Evolutionary conservation across 306 rosid species (phyloP).

Genomic region (Citrullus colocynthis): DNA sequence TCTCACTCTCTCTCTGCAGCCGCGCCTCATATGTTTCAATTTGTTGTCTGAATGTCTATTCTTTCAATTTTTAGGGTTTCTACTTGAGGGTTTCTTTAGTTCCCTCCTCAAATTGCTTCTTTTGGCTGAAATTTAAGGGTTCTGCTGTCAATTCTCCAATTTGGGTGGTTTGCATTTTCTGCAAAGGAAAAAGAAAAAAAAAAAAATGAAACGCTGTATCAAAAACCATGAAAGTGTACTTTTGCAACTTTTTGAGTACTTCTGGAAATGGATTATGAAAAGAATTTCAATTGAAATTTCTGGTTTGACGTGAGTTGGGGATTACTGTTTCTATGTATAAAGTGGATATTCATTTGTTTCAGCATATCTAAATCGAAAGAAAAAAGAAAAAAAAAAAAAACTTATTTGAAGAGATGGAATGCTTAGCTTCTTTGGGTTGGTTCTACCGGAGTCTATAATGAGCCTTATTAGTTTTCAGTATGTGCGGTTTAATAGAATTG

Average conservation of each 20-base stretch:
- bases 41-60: neutral
- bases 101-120: neutral
- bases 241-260: neutral
- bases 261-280: neutral
- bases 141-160: neutral
- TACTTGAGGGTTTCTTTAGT: neutral
- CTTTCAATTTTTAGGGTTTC: neutral
- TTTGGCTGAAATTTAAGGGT: neutral
- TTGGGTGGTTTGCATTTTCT: neutral
- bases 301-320: neutral
- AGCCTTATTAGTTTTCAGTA: neutral
- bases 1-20: no score
- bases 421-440: neutral
- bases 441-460: neutral
- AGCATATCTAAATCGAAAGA: neutral
- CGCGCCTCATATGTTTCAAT: neutral
- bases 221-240: neutral
- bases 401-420: neutral
- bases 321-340: neutral
- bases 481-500: neutral
- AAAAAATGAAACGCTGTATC: neutral
- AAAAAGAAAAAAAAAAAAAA: neutral
- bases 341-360: neutral
- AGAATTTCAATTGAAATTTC: neutral
- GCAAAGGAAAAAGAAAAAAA: neutral